These are phyloP conservation scores for Candida gigantensis DNA, from an alignment of 1,139 yeast species.

Conservation along the genomic window DNA sequence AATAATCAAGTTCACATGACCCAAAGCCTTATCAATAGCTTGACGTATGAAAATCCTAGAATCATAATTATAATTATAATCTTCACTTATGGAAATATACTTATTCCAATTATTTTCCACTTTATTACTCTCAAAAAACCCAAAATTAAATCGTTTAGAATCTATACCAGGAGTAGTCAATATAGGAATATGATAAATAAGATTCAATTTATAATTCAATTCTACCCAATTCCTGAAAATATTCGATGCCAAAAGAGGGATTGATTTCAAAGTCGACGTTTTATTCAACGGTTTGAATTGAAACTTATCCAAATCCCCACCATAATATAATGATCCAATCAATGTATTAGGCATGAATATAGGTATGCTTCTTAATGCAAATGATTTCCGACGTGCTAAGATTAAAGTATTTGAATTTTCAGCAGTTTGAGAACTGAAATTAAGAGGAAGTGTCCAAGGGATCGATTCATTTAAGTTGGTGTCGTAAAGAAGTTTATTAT, in stretches of 20 bases:
- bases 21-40: slow-evolving; percentile 12
- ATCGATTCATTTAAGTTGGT: slow-evolving; percentile 23
- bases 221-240: slow-evolving; percentile 31
- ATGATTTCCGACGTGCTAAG: slow-evolving; percentile 27
- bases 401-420: slow-evolving; percentile 12
- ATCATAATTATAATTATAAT: slow-evolving; percentile 18
- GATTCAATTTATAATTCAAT: slow-evolving; percentile 19
- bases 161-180: slow-evolving; percentile 33
- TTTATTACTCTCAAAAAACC: slow-evolving; percentile 12
- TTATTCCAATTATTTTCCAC: slow-evolving; percentile 21
- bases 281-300: slow-evolving; percentile 10
- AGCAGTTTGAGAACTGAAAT: slow-evolving; percentile 8
- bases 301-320: slow-evolving; percentile 7
- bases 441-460: slow-evolving; percentile 26
- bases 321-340: slow-evolving; percentile 27
- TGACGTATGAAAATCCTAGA: slow-evolving; percentile 12
- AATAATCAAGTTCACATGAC: slow-evolving; percentile 9
- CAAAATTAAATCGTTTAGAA: slow-evolving; percentile 20
- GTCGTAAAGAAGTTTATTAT: slow-evolving; percentile 31
- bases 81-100: slow-evolving; percentile 22
- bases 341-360: slow-evolving; percentile 27
- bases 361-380: slow-evolving; percentile 25
- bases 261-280: slow-evolving; percentile 14
- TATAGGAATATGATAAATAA: slow-evolving; percentile 31
- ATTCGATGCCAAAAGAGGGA: slow-evolving; percentile 33